These are phyloP conservation scores for Ceratobasidium sp. DNA, from an alignment of 1,284 basidiomycete species.

Conservation along the genomic window DNA sequence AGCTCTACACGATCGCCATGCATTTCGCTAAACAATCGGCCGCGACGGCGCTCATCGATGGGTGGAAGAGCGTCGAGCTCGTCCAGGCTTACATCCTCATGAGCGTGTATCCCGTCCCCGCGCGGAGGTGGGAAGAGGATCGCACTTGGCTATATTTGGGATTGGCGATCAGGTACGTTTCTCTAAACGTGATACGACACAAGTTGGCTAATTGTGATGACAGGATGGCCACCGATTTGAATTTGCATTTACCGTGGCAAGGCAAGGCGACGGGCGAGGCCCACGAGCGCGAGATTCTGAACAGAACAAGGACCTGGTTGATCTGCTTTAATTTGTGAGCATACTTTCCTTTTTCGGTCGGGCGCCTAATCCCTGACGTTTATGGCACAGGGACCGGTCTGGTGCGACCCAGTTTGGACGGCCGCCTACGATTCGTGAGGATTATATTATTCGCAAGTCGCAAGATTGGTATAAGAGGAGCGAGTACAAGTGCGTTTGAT, in stretches of 20 bases:
- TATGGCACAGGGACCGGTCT: conserved; percentile 62
- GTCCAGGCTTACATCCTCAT: conserved; percentile 75
- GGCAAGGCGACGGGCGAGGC: conserved; percentile 68
- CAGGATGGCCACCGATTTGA: conserved; percentile 80
- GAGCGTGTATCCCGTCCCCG: conserved; percentile 79
- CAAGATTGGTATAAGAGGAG: conserved; percentile 79
- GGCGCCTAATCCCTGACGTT: background rate
- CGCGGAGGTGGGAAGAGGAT: conserved; percentile 82
- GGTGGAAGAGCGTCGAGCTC: conserved; percentile 82
- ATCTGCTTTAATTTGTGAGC: conserved; percentile 75
- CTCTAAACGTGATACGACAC: background rate
- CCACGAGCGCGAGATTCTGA: conserved; percentile 80
- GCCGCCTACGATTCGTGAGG: conserved; percentile 84
- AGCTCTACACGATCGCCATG: conserved; percentile 85
- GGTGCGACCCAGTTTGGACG: conserved; percentile 88
- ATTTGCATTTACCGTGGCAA: conserved; percentile 73
- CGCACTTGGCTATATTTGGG: conserved; percentile 83
- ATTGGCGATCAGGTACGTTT: conserved; percentile 70
- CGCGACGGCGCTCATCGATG: conserved; percentile 77
- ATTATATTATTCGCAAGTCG: conserved; percentile 79
- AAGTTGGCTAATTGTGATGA: background rate
- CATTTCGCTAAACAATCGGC: conserved; percentile 84
- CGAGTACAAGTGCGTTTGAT: conserved; percentile 61
- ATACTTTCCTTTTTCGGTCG: background rate
- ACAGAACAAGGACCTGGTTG: conserved; percentile 83